A percentile compares a stretch with the other conserved stretches of the same genome.
Conservation (phyloP, 2,329 filamentous ascomycete species). For the Onygenales sp. region DNA sequence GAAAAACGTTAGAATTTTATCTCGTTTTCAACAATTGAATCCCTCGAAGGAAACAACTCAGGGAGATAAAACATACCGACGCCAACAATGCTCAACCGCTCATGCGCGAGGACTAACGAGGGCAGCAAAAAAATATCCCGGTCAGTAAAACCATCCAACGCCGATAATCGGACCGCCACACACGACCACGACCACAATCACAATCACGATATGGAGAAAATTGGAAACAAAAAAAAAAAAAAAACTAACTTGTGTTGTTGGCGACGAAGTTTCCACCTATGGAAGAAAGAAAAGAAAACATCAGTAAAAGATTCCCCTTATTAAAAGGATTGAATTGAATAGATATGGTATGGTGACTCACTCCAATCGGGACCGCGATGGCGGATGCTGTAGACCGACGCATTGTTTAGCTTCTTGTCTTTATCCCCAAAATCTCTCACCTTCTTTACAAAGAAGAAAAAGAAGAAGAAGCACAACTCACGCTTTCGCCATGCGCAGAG, state of each 20-base stretch:
- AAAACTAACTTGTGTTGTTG: conserved; percentile 78
- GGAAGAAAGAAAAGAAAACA: conserved; percentile 3
- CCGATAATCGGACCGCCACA: neutral
- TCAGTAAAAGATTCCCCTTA: neutral
- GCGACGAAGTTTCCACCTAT: conserved; percentile 78
- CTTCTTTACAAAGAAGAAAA: neutral
- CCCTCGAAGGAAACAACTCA: neutral
- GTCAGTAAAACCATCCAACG: conserved; percentile 13
- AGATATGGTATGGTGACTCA: conserved; percentile 42
- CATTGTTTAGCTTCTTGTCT: neutral
- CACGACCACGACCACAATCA: conserved; percentile 1
- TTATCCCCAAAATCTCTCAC: neutral
- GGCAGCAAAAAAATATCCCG: conserved; percentile 8
- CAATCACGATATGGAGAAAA: neutral
- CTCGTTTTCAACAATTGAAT: neutral
- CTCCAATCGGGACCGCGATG: conserved; percentile 98
- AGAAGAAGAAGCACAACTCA: conserved; percentile 41
- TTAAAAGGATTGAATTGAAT: neutral
- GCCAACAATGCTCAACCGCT: conserved; percentile 94
- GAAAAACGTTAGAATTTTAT: conserved; percentile 4
- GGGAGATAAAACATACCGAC: conserved; percentile 54
- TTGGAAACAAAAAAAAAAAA: neutral
- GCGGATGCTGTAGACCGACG: conserved; percentile 58
- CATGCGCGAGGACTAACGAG: conserved; percentile 75
- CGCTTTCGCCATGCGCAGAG: conserved; percentile 89